Evolutionary conservation across 2,329 filamentous ascomycete species (phyloP), one percentile per base, ranked within the genome.

Genomic region (Chrysosporium keratinophilum): DNA sequence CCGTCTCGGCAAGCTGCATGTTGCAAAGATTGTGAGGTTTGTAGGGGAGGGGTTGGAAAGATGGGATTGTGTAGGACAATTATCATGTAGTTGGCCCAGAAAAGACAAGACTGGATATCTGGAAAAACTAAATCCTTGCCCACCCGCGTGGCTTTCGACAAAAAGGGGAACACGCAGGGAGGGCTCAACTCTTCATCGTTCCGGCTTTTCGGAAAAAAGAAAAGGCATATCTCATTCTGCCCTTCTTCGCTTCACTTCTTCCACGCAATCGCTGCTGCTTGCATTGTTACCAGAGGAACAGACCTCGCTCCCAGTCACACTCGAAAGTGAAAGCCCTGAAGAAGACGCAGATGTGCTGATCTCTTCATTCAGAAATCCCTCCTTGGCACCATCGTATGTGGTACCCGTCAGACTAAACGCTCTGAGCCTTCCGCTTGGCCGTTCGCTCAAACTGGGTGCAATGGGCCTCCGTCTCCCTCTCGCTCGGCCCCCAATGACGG

Each of bases 371-470:
- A 46, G 17, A 15, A 19, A 15, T 28, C 14, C 39, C 15, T 50
- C 50, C 42, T 15, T 46, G 43, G 17, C 15, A 19, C 42, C 58
- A 46, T 57, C 47, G 58, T 60, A 23, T 50, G 59, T 59, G 31
- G 63, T 57, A 40, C 59, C 57, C 7, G 60, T 63, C 53, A 69
- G 50, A 15, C 65, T 62, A 45, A 67, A 64, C 3, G 61, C 61
- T 50, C 65, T 62, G 47, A 62, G 61, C 48, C 61, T 62, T n/a
- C 58, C 78, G 58, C 70, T 75, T 2, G 79, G 76, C 54, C 79
- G 68, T 63, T 81, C 79, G 46, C 73, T 78, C 50, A 85, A 68
- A 61, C 76, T 83, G 12, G 82, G 82, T 35, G 80, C 81, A 58
- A 80, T 72, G 5, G 83, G 83, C 57, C 79, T 72, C 54, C 75